Evolutionary conservation across 768 basidiomycete species (phyloP).

Genomic region (Termitomyces sp.): DNA sequence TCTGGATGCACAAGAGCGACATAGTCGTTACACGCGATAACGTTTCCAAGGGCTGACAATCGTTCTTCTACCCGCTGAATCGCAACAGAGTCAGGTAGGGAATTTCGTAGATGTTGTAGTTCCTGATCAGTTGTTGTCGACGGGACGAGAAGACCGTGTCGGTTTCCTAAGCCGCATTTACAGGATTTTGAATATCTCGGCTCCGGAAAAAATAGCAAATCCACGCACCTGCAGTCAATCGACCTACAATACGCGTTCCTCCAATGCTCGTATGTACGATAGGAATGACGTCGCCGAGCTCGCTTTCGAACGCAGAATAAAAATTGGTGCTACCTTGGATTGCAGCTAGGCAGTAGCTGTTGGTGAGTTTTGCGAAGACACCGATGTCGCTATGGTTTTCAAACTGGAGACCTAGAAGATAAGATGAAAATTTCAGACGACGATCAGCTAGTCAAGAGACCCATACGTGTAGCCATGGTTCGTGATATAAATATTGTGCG

Average conservation of each 20-base stretch:
- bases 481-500: slow-evolving; percentile 2
- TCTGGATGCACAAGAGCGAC: slow-evolving; percentile 99
- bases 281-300: slow-evolving; percentile 88
- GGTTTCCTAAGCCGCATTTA: slow-evolving; percentile 59
- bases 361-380: slow-evolving; percentile 96
- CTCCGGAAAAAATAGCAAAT: neutral
- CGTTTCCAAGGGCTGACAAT: slow-evolving; percentile 94
- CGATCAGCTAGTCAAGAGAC: slow-evolving; percentile 3
- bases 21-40: slow-evolving; percentile 98
- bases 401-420: slow-evolving; percentile 74
- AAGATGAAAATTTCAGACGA: slow-evolving; percentile 12
- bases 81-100: slow-evolving; percentile 87
- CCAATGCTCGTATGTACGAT: slow-evolving; percentile 95
- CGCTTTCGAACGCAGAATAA: slow-evolving; percentile 95
- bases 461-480: slow-evolving; percentile 46
- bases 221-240: slow-evolving; percentile 78
- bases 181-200: neutral
- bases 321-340: slow-evolving; percentile 96
- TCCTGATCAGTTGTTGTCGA: slow-evolving; percentile 97
- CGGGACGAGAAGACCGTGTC: slow-evolving; percentile 95
- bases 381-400: slow-evolving; percentile 95
- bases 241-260: slow-evolving; percentile 90
- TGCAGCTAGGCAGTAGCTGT: slow-evolving; percentile 94
- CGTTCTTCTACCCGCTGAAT: slow-evolving; percentile 98
- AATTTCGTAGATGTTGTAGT: slow-evolving; percentile 94